Evolutionary conservation across 2,329 filamentous ascomycete genomes (phyloP), one percentile per base, ranked within the genome.

Genomic region (Trichophyton equinum): DNA sequence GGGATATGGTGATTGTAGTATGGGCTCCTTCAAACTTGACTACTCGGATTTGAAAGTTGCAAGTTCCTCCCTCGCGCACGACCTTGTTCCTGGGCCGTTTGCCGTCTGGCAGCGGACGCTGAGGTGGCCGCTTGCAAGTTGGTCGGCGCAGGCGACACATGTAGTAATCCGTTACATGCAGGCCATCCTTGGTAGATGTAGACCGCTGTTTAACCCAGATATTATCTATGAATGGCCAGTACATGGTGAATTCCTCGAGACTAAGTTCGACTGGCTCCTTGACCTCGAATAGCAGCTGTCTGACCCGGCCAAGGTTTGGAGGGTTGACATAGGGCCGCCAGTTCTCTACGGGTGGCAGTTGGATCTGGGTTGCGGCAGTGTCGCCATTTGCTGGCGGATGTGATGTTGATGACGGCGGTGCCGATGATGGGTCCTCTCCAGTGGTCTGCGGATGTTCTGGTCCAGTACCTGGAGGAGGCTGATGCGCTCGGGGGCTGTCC

Each of bases 221-320:
- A 64, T 79, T 79, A 64, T 79, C 77, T 57, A 78, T 75, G 58
- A 76, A 79, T 5, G 76, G 76, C 72, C 76, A 78, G 64, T 77
- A 78, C 15, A 69, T 73, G 61, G 77, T 75, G 62, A 77, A 78
- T 59, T 79, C 77, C 25, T 74, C 71, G 42, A 74, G 65, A 18
- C 72, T 75, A 53, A 79, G 74, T 66, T 78, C 76, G 58, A 79
- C 74, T 5, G 75, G 72, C 44, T 78, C 75, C 55, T 72, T 74
- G 65, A 77, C 71, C 57, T 77, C 75, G 62, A 78, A 78, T 53
- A 78, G 66, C 25, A 75, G 69, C 59, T 73, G 72, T 36, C 77
- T 71, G 62, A 78, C 76, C 9, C 68, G 67, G 25, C 70, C 71
- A 22, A 79, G 67, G 51, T 77, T 74, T 7, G 74, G 74, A 9